Conservation (phyloP, 495 filamentous ascomycete species). For the Amorphotheca resinae region DNA sequence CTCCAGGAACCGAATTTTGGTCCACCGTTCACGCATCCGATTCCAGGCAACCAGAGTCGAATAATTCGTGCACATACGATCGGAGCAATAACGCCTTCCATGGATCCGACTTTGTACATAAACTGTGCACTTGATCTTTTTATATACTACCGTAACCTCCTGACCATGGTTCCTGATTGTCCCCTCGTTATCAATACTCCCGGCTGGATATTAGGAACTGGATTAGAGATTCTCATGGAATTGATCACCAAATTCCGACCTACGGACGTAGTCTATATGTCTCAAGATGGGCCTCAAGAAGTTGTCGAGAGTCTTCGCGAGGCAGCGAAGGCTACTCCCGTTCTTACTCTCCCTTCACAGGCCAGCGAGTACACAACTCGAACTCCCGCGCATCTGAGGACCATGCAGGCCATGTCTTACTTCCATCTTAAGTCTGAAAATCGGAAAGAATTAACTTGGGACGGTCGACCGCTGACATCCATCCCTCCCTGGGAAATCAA, state of each 20-base stretch:
- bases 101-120: slow-evolving; percentile 59
- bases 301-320: slow-evolving; percentile 45
- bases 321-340: slow-evolving; percentile 20
- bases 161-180: slow-evolving; percentile 16
- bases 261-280: slow-evolving; percentile 63
- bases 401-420: slow-evolving; percentile 25
- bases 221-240: slow-evolving; percentile 54
- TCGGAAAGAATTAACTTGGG: slow-evolving; percentile 9
- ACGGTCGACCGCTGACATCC: slow-evolving; percentile 13
- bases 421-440: slow-evolving; percentile 13
- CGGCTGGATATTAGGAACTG: slow-evolving; percentile 70
- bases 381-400: slow-evolving; percentile 55
- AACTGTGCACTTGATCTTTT: slow-evolving; percentile 57
- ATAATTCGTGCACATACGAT: slow-evolving; percentile 58
- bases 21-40: slow-evolving; percentile 62
- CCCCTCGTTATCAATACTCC: slow-evolving; percentile 73
- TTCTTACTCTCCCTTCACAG: slow-evolving; percentile 43
- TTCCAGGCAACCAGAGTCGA: slow-evolving; percentile 16
- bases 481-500: slow-evolving; percentile 18
- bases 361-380: slow-evolving; percentile 47
- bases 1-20: slow-evolving; percentile 54
- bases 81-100: slow-evolving; percentile 54
- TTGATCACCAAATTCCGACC: slow-evolving; percentile 39
- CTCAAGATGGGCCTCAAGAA: slow-evolving; percentile 52
- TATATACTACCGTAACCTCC: slow-evolving; percentile 39